Conservation (phyloP, 371 early-diverging fungal genomes). For the Circinella minor region DNA sequence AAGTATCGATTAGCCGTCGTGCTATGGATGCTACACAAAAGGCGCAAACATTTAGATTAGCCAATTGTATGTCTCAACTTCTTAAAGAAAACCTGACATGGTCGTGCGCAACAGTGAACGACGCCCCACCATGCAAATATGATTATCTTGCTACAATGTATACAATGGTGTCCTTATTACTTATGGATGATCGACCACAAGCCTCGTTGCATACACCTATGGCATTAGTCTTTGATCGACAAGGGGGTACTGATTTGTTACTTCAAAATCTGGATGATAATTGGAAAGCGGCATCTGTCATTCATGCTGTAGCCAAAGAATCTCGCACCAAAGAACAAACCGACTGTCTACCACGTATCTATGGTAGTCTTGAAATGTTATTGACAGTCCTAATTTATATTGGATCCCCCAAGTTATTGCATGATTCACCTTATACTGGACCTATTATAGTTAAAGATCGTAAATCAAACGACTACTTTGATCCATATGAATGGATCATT, state of each 20-base stretch:
- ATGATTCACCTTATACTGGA: conserved; percentile 72
- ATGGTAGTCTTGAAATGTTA: conserved; percentile 59
- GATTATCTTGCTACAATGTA: conserved; percentile 61
- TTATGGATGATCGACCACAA: conserved; percentile 65
- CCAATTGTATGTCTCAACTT: conserved; percentile 55
- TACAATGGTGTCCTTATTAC: conserved; percentile 47
- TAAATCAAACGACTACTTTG: conserved; percentile 62
- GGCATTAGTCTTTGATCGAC: conserved; percentile 70
- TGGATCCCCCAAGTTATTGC: conserved; percentile 65
- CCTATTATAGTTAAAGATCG: conserved; percentile 61
- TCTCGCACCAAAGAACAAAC: conserved; percentile 30
- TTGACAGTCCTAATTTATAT: conserved; percentile 65
- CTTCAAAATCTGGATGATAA: conserved; percentile 56
- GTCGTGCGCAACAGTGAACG: conserved; percentile 35
- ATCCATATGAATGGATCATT: conserved; percentile 72
- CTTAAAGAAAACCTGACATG: conserved; percentile 60
- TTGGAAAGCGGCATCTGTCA: conserved; percentile 57
- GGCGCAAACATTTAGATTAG: conserved; percentile 62
- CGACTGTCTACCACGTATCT: conserved; percentile 34
- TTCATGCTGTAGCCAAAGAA: conserved; percentile 27
- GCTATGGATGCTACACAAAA: conserved; percentile 56
- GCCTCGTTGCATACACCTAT: conserved; percentile 73
- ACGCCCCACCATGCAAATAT: conserved; percentile 50
- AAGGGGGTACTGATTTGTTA: conserved; percentile 64
- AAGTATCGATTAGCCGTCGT: conserved; percentile 68